Evolutionary conservation across 257 asterid species (phyloP), one percentile per base, ranked within the genome.

Genomic region (Haberlea rhodopensis): DNA sequence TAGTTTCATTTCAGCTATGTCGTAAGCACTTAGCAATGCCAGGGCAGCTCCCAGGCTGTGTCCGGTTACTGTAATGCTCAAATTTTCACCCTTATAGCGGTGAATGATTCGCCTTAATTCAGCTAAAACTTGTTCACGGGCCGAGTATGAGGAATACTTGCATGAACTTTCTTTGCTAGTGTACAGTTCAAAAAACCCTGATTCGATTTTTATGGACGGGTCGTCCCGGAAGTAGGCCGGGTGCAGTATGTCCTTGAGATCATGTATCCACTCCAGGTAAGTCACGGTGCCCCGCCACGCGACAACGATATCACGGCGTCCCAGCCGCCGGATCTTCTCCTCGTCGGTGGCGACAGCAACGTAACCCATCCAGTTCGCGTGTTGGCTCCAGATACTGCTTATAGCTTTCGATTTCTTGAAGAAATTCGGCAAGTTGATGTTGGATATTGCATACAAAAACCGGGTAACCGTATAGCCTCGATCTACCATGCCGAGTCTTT

Each of bases 231-330:
- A 89, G 37, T 80, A 90, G 22, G 96, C 88, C 0, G 96, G 96
- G 5, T 75, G 86, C 19, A 89, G 76, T 26, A 86, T 81, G 65
- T 86, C 88, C 71, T 86, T 85, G 11, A 89, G 80, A 60, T 89
- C 92, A 54, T 86, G 95, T 70, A 84, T 79, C 95, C 96, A 89
- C 48, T 89, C 96, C 3, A 89, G 83, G 77, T 84, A 89, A 1
- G 96, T 89, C 8, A 86, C 90, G 0, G 96, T 89, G 11, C 95
- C 94, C n/a, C 95, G 83, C 95, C 95, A 89, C 8, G 95, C 84
- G 43, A 89, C 49, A 20, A 86, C 77, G 29, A 86, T 73, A 77
- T 84, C 92, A 0, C 96, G 85, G 13, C 95, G 85, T 9, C 96
- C 95, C 0, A 89, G 80, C 8, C 95, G 80, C 8, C 66, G 73